These are phyloP conservation scores for Heterobasidion parviporum DNA, from an alignment of 1,284 basidiomycete genomes.

Conservation along the genomic window DNA sequence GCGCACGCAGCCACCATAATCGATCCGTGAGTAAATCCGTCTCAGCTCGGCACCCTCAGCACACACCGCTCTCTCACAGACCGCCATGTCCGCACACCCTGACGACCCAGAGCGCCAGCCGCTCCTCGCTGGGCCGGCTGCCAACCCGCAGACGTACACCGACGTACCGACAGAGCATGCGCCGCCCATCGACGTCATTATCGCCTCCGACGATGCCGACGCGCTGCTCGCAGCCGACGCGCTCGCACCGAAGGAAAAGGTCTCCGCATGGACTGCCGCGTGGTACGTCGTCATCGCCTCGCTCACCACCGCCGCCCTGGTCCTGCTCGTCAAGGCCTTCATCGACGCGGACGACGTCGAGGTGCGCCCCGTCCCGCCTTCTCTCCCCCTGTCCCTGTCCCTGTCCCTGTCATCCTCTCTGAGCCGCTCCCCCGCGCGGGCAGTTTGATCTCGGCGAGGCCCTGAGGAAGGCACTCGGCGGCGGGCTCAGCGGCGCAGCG, in stretches of 20 bases:
- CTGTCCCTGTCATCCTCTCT: background rate
- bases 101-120: background rate
- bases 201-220: background rate
- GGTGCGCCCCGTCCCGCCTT: conserved; percentile 29
- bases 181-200: background rate
- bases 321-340: conserved; percentile 58
- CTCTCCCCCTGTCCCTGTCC: too few species aligned
- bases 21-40: too few species aligned
- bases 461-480: conserved; percentile 73
- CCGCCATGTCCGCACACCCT: too few species aligned
- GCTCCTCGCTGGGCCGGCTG: background rate
- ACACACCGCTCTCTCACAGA: too few species aligned
- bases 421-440: background rate
- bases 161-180: background rate
- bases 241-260: conserved; percentile 14
- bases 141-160: background rate
- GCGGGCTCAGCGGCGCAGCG: conserved; percentile 79
- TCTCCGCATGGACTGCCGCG: conserved; percentile 19
- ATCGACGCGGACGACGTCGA: conserved; percentile 60
- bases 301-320: conserved; percentile 29
- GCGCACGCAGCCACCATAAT: too few species aligned
- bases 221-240: too few species aligned
- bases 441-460: conserved; percentile 75
- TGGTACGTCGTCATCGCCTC: conserved; percentile 27
- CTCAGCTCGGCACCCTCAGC: too few species aligned